Percentiles rank a stretch among this genome's conserved stretches.
Evolutionary conservation across 441 rosid genomes (phyloP).

Genomic region (Erysimum cheiri): DNA sequence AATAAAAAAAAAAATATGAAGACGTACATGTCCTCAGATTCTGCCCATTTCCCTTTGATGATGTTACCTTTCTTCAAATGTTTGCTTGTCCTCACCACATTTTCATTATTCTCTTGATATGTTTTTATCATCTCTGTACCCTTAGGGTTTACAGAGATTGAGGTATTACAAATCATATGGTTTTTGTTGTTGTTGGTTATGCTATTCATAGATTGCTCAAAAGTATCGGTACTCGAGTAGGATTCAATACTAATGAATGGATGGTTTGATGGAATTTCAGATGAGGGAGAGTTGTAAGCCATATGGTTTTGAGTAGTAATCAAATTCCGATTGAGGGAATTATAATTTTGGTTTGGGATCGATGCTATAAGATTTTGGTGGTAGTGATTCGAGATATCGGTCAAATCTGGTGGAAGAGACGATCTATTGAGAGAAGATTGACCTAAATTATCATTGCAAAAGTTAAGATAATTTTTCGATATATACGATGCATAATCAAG

Average conservation of each 20-base stretch:
- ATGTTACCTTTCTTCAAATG: not conserved
- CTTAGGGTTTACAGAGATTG: not conserved
- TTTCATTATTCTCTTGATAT: not conserved
- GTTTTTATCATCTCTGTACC: not conserved
- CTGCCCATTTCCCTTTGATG: not conserved
- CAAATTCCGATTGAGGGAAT: not conserved
- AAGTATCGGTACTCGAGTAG: not conserved
- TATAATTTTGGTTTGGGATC: not conserved
- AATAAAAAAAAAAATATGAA: not conserved
- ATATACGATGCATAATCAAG: not conserved
- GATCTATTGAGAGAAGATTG: not conserved
- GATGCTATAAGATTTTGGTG: not conserved
- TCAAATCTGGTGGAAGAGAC: not conserved
- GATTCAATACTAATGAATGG: not conserved
- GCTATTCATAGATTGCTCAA: not conserved
- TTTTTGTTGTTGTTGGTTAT: not conserved
- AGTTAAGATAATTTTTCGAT: not conserved
- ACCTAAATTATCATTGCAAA: not conserved
- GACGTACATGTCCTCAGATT: constrained; percentile 16
- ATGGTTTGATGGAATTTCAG: not conserved
- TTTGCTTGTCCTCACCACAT: not conserved
- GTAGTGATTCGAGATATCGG: not conserved
- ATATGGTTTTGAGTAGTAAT: not conserved
- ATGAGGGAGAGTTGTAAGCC: not conserved
- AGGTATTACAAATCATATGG: not conserved